These are phyloP conservation scores for Afroboletus lepidellus DNA, from an alignment of 1,284 basidiomycete genomes.

Conservation along the genomic window DNA sequence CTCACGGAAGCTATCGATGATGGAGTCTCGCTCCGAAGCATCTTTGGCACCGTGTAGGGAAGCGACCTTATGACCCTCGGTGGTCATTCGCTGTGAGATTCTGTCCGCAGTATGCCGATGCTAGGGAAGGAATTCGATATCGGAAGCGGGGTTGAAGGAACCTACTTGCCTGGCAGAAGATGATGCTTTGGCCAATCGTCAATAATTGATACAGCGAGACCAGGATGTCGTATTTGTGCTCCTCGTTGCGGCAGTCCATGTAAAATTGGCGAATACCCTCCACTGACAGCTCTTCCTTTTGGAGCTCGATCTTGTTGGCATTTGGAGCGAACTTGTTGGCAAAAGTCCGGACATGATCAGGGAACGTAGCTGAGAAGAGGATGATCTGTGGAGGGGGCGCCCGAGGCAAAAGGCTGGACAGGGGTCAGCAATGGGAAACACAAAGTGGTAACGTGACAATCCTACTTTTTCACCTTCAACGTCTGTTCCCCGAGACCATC, in stretches of 20 bases:
- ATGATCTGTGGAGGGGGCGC: slow-evolving; percentile 74
- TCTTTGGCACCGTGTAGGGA: slow-evolving; percentile 96
- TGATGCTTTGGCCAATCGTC: slow-evolving; percentile 96
- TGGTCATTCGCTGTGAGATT: slow-evolving; percentile 88
- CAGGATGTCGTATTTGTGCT: slow-evolving; percentile 95
- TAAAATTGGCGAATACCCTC: slow-evolving; percentile 98
- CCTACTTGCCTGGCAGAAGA: slow-evolving; percentile 83
- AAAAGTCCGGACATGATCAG: slow-evolving; percentile 87
- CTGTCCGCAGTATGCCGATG: slow-evolving; percentile 90
- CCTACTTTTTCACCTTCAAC: slow-evolving; percentile 85
- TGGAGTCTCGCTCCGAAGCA: slow-evolving; percentile 82
- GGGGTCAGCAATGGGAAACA: slow-evolving; percentile 10
- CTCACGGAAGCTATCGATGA: slow-evolving; percentile 95
- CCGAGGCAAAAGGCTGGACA: slow-evolving; percentile 62
- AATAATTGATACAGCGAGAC: slow-evolving; percentile 89
- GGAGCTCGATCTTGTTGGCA: slow-evolving; percentile 95
- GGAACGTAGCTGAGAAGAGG: slow-evolving; percentile 98
- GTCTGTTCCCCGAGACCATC: slow-evolving; percentile 98
- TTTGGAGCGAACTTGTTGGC: slow-evolving; percentile 90
- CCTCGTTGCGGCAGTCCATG: slow-evolving; percentile 88
- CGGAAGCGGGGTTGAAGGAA: not conserved
- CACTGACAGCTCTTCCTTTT: slow-evolving; percentile 92
- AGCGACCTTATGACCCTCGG: slow-evolving; percentile 94
- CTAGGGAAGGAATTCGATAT: slow-evolving; percentile 39
- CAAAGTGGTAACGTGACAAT: not conserved